Evolutionary conservation across 2,329 filamentous ascomycete genomes (phyloP).

Genomic region (Phialophora chinensis): DNA sequence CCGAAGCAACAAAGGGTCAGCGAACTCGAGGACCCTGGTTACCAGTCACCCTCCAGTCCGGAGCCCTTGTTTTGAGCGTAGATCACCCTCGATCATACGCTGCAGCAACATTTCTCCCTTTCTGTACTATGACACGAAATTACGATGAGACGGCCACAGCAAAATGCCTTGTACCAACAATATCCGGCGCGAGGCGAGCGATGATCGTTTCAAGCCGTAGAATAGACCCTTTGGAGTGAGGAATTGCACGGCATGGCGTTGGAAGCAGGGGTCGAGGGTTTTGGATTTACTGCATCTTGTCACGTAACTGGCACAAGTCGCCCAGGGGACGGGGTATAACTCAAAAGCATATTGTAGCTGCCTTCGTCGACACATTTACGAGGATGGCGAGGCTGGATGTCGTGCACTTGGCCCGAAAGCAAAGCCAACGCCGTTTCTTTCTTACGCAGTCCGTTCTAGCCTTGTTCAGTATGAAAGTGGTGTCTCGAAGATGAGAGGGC

Average conservation of each 20-base stretch:
- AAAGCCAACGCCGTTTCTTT: background rate
- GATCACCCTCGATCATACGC: conserved; percentile 5
- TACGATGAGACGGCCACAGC: conserved; percentile 24
- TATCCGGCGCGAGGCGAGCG: background rate
- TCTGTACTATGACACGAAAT: conserved; percentile 23
- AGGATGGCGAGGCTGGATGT: background rate
- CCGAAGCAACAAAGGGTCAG: conserved; percentile 33
- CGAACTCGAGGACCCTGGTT: conserved; percentile 27
- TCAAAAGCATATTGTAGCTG: background rate
- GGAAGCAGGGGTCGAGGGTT: background rate
- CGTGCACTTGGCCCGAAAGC: background rate
- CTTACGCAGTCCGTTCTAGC: background rate
- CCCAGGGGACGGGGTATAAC: background rate
- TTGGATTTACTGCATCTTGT: background rate
- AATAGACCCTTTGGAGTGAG: background rate
- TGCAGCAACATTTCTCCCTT: background rate
- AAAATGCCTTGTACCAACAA: conserved; percentile 26
- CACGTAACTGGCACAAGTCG: conserved; percentile 1
- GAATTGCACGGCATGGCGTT: background rate
- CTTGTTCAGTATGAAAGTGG: background rate
- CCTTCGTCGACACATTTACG: background rate
- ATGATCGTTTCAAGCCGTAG: background rate
- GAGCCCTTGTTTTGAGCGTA: conserved; percentile 32
- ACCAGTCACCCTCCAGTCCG: conserved; percentile 27
- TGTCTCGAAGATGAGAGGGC: background rate